Evolutionary conservation across 257 asterid genomes (phyloP), one percentile per base, ranked within the genome.

Genomic region (Primulina huaijiensis): DNA sequence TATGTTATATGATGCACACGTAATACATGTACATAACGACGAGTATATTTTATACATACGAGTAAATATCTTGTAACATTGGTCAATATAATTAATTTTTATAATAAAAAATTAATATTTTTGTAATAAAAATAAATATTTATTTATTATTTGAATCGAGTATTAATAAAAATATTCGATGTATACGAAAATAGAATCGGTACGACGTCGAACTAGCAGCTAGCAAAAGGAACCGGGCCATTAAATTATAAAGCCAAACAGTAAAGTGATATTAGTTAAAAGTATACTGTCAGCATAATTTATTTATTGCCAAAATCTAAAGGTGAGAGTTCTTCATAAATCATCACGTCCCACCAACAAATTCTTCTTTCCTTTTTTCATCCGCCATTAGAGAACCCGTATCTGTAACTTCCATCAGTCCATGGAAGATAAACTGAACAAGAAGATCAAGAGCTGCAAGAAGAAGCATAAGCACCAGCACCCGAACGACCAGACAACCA

Each of bases 401-500:
- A 1, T 5, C 27, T 53, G 7, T 23, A 8, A 4, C 61, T 69
- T 21, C 69, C 70, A 8, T 59, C 61, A 33, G 3, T 67, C 83
- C 77, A 89, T 90, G 95, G 89, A 76, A 62, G 89, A 76, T 10
- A 82, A 70, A 25, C 64, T 40, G 37, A 79, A 84, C 11, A 77
- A 80, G 61, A 74, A 65, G 53, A 79, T 72, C 79, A 89, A 89
- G 84, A 90, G 30, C 30, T 27, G 30, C 30, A 27, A 27, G 3
- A 27, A 27, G 30, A 27, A 27, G 30, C 30, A 78, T 72, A 88
- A 88, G 59, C 81, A 90, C 79, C 80, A 90, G 34, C 97, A 92
- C 79, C 96, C 97, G 16, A 90, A 87, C 78, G 83, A 89, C 73
- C 92, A 91, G 46, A 78, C 84, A 8, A 31, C 87, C 10, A 82